Evolutionary conservation across 495 filamentous ascomycete genomes (phyloP).

Genomic region (Hypoxylon perforatum): DNA sequence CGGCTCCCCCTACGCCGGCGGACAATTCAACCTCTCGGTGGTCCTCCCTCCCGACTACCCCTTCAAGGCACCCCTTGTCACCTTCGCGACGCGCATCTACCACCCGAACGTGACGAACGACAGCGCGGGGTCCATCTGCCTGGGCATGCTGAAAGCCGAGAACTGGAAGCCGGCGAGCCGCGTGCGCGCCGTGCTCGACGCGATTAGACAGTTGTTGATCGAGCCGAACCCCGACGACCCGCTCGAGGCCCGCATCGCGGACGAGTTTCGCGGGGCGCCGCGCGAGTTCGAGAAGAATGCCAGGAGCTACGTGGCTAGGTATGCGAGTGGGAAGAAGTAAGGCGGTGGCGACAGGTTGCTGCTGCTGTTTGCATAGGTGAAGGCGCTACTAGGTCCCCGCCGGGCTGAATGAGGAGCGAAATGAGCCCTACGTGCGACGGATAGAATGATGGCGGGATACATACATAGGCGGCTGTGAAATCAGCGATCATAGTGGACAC

Average conservation of each 20-base stretch:
- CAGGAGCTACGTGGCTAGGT: constrained; percentile 80
- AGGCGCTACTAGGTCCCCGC: background rate
- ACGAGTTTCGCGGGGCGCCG: constrained; percentile 80
- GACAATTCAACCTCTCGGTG: constrained; percentile 80
- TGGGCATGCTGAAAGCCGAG: constrained; percentile 85
- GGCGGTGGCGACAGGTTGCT: background rate
- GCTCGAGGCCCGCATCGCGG: constrained; percentile 86
- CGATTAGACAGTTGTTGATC: constrained; percentile 78
- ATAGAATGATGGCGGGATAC: too few relatives aligned
- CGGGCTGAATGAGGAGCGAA: too few relatives aligned
- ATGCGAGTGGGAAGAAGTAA: constrained; percentile 63
- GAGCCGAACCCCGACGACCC: constrained; percentile 97
- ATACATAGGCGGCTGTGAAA: too few relatives aligned
- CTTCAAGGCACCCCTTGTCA: constrained; percentile 89
- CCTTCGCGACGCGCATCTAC: constrained; percentile 95
- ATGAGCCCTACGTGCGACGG: too few relatives aligned
- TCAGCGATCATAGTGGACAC: too few relatives aligned
- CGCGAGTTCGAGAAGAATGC: constrained; percentile 85
- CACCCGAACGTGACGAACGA: constrained; percentile 99
- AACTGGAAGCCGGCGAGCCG: constrained; percentile 94
- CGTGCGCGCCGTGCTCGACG: constrained; percentile 80
- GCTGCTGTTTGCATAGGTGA: background rate
- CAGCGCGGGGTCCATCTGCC: constrained; percentile 87
- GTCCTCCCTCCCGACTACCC: constrained; percentile 88
- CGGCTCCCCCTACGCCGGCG: constrained; percentile 78